Percentiles rank a stretch among this genome's conserved stretches.
These are phyloP conservation scores for Sporothrix variecibatus DNA, from an alignment of 2,329 filamentous ascomycete species.

Conservation along the genomic window DNA sequence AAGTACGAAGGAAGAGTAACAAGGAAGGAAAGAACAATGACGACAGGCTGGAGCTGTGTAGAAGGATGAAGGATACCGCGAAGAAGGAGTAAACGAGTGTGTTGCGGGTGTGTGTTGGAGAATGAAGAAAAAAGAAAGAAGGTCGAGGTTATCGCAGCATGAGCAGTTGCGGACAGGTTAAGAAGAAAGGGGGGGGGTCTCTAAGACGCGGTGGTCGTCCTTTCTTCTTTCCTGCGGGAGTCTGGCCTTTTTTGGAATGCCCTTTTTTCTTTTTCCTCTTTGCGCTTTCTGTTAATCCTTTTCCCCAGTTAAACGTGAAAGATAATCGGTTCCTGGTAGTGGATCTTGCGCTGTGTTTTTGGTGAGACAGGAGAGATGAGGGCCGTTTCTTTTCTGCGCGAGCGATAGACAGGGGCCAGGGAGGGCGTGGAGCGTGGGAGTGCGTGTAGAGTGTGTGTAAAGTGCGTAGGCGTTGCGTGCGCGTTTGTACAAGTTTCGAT, in stretches of 20 bases:
- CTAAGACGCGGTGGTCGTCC: background rate
- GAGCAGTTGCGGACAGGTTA: background rate
- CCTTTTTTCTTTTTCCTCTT: constrained; percentile 11
- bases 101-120: background rate
- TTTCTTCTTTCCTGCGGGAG: background rate
- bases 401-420: constrained; percentile 17
- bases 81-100: background rate
- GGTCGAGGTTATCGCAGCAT: constrained; percentile 1
- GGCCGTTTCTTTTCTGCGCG: constrained; percentile 8
- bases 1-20: background rate
- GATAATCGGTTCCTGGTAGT: constrained; percentile 6
- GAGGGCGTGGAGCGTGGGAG: background rate
- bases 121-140: constrained; percentile 11
- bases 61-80: background rate
- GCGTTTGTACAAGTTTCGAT: background rate
- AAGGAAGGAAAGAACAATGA: constrained; percentile 11
- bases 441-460: constrained; percentile 6
- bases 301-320: background rate
- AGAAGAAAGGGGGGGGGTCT: background rate
- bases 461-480: background rate
- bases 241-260: constrained; percentile 12
- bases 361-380: constrained; percentile 26
- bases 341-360: constrained; percentile 23
- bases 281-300: background rate
- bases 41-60: constrained; percentile 2